Conservation (phyloP, 1,139 yeast species). For the Schizosaccharomyces versatilis region DNA sequence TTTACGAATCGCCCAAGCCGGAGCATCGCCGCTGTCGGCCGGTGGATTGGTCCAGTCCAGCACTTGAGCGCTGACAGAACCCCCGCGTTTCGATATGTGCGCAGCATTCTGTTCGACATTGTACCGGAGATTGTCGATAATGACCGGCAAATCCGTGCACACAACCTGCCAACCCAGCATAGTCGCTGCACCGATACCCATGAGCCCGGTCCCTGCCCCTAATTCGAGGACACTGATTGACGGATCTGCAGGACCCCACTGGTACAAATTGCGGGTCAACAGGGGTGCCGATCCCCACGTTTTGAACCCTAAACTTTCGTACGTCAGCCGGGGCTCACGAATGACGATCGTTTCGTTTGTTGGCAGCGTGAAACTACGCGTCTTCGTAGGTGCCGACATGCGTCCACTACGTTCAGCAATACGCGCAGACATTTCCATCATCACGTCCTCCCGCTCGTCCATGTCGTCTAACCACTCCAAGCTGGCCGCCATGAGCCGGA, state of each 20-base stretch:
- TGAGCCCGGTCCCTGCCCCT: constrained; percentile 3
- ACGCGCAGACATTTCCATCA: background rate
- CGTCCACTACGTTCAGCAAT: constrained; percentile 3
- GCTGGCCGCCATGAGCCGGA: background rate
- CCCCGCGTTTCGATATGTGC: background rate
- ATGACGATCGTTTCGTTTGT: background rate
- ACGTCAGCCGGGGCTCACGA: background rate
- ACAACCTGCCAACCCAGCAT: constrained; percentile 1
- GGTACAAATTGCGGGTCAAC: background rate
- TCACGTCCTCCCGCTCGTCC: background rate
- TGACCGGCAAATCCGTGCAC: constrained; percentile 1
- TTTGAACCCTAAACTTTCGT: constrained; percentile 1
- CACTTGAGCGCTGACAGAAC: background rate
- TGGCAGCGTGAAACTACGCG: background rate
- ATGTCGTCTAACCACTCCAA: background rate
- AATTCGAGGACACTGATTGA: background rate
- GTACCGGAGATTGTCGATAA: background rate
- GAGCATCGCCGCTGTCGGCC: background rate
- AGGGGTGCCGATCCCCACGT: constrained; percentile 3
- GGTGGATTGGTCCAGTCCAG: background rate
- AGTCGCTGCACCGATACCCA: background rate
- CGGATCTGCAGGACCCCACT: background rate
- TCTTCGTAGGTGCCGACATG: background rate
- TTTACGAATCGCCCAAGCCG: background rate
- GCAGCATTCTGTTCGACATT: background rate